Evolutionary conservation across 2,329 filamentous ascomycete genomes (phyloP), one percentile per base, ranked within the genome.

Genomic region (Chaetomium sp.): DNA sequence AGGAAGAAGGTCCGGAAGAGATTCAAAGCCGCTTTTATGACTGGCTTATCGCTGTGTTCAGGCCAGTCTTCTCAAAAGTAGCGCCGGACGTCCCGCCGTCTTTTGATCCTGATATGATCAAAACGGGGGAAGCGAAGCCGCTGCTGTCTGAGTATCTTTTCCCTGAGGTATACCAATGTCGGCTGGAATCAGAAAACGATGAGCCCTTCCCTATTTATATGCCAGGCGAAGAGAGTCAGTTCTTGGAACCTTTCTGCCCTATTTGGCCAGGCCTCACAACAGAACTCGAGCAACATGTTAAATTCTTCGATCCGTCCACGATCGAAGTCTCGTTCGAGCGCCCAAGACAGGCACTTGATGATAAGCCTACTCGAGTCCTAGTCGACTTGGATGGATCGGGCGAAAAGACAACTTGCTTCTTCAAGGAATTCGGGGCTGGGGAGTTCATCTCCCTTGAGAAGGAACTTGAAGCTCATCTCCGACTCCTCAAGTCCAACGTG

Each of bases 91-190:
- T 57, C 54, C 57, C 49, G 54, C 41, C 52, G 44, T 59, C 54
- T 38, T 59, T 59, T 55, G 57, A 59, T 48, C 57, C 57, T 27
- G 52, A 45, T 12, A 57, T 54, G 52, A 49, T 59, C 35, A 34
- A 35, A 44, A 50, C 54, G 32, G 57, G 57, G 45, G 45, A 59
- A 52, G 54, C 49, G 27, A 49, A 55, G 36, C 57, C 57, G 33
- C 44, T 57, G 36, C 54, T 59, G 32, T 57, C 57, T 49, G 54
- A 59, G 47, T 59, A 59, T 46, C 47, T 59, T 41, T 57, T 57
- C 47, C 57, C 57, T 14, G 54, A 59, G 45, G 41, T 41, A 40
- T 37, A 57, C 36, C 36, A 52, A 12, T 59, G 54, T 51, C 54
- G 52, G 44, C 52, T 57, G 12, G 57, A 59, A 46, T 42, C 45